Evolutionary conservation across 768 basidiomycete genomes (phyloP), one percentile per base, ranked within the genome.

Genomic region (Tephrocybe sp.): DNA sequence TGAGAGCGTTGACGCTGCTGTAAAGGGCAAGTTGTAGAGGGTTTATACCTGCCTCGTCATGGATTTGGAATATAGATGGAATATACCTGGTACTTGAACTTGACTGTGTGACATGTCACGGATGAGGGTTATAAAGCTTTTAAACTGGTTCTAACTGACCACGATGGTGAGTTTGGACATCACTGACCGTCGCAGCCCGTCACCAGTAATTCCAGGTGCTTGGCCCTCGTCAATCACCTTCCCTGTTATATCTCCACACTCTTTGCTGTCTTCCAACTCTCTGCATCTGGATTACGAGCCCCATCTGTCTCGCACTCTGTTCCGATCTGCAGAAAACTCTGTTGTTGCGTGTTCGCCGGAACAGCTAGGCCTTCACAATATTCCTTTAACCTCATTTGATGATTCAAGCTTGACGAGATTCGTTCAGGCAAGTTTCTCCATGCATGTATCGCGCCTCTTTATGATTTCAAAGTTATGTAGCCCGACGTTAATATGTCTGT

Each of bases 1-100:
- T 2, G 78, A 92, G 71, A 83, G 84, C 62, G 87, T 96, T 50
- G 80, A 90, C 69, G 82, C 83, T 61, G 90, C 85, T 52, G 90
- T 94, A 57, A 85, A 81, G 72, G 87, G 87, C 58, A 77, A 76
- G 46, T 74, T 92, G 61, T 92, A 80, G 26, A 26, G 73, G 22
- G 38, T n/a, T 31, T 35, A n/a, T 19, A 43, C 17, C 17, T 42
- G 39, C 22, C 49, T 44, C 35, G 46, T 22, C 45, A 49, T 45
- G 32, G 38, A 39, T 35, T 46, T 45, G 49, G 53, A 45, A 49
- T 58, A 54, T 39, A 53, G 14, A 17, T 34, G 47, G 39, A 51
- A 35, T 40, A 55, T 41, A 48, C 44, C 42, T 31, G 36, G 22
- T 42, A 46, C 31, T 30, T 43, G 49, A 55, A 39, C 38, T 39